These are phyloP conservation scores for Leccinum pachyderme DNA, from an alignment of 1,284 basidiomycete species.

Conservation along the genomic window DNA sequence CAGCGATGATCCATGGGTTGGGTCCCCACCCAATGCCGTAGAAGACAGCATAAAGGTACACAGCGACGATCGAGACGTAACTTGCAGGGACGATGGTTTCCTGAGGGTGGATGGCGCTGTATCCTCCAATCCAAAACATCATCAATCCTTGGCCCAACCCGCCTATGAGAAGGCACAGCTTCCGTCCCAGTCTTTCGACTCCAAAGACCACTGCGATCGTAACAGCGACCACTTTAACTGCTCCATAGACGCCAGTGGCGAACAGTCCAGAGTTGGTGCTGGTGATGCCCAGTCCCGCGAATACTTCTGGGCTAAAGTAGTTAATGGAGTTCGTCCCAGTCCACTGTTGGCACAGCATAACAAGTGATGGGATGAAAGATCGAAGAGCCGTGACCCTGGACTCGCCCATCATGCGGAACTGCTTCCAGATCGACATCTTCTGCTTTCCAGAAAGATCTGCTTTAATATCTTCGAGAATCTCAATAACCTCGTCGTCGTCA, in stretches of 20 bases:
- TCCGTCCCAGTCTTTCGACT: conserved; percentile 45
- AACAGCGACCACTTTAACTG: conserved; percentile 53
- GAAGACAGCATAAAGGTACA: conserved; percentile 49
- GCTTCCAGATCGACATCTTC: conserved; percentile 36
- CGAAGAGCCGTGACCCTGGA: conserved; percentile 43
- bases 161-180: conserved; percentile 45
- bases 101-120: conserved; percentile 39
- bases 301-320: conserved; percentile 53
- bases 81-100: conserved; percentile 39
- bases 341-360: conserved; percentile 60
- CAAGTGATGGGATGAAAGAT: conserved; percentile 50
- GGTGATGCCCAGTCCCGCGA: conserved; percentile 52
- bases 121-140: conserved; percentile 54
- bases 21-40: conserved; percentile 46
- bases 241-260: conserved; percentile 61
- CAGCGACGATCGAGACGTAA: conserved; percentile 48
- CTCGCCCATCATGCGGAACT: conserved; percentile 45
- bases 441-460: conserved; percentile 47
- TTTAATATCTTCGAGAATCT: conserved; percentile 52
- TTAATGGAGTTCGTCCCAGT: conserved; percentile 62
- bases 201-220: conserved; percentile 41
- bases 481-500: conserved; percentile 41
- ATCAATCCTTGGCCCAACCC: conserved; percentile 43
- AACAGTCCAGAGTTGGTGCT: conserved; percentile 51
- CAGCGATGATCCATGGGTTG: conserved; percentile 43